Conservation (phyloP, 1,139 yeast species). For the Protomyces inouyei region DNA sequence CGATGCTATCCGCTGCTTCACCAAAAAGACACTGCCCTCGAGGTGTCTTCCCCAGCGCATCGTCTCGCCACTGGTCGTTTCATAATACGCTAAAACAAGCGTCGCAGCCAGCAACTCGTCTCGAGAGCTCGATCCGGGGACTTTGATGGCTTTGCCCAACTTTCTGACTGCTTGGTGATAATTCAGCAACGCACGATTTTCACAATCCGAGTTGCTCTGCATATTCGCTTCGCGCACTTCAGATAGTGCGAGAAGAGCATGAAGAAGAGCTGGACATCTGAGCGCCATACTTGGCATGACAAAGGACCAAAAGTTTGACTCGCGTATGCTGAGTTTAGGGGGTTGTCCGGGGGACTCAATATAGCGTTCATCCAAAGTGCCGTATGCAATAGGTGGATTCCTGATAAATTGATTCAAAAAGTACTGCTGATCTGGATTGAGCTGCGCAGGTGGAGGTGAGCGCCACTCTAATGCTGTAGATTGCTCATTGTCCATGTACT, state of each 20-base stretch:
- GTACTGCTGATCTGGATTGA: background rate
- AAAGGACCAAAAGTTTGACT: conserved; percentile 30
- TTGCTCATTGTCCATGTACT: background rate
- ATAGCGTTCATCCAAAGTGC: background rate
- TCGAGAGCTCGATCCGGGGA: conserved; percentile 7
- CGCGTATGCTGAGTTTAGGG: background rate
- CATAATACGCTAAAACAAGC: conserved; percentile 29
- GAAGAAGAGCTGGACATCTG: conserved; percentile 28
- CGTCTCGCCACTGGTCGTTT: conserved; percentile 29
- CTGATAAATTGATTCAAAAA: background rate
- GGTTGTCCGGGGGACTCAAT: background rate
- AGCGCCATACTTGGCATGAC: conserved; percentile 31
- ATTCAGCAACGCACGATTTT: conserved; percentile 28
- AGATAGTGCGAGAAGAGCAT: conserved; percentile 30
- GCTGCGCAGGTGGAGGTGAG: background rate
- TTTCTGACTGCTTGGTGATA: conserved; percentile 30
- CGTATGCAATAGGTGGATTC: background rate
- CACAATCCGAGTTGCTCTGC: conserved; percentile 19
- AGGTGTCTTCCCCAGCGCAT: conserved; percentile 32
- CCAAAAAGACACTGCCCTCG: conserved; percentile 26
- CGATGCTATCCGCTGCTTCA: conserved; percentile 7
- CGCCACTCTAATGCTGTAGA: background rate
- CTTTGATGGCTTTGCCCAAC: conserved; percentile 21
- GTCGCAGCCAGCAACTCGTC: conserved; percentile 29
- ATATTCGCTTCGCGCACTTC: conserved; percentile 28